phyloP scores from a whole-genome alignment of 768 basidiomycete species.

The Hysterangium stoloniferum region DNA sequence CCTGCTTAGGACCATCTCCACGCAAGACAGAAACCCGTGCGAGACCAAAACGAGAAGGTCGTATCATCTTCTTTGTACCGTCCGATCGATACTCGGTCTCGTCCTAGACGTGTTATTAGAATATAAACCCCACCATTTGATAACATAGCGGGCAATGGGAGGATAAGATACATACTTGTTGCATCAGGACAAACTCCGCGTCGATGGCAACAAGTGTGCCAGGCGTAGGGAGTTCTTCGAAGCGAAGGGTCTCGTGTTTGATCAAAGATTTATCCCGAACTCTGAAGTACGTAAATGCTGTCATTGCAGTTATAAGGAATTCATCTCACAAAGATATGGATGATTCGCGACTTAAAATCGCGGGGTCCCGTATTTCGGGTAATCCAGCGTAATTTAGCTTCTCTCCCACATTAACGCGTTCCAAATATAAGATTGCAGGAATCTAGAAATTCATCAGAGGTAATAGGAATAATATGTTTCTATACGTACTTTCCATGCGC shows the following conservation, averaged over 20 bases:
- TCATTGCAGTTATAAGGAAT: not conserved
- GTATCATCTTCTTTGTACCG: conserved; percentile 85
- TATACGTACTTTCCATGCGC: conserved; percentile 84
- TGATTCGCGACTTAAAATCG: conserved; percentile 77
- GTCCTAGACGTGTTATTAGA: conserved; percentile 45
- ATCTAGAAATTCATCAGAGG: conserved; percentile 37
- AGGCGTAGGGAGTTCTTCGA: conserved; percentile 72
- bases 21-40: conserved; percentile 93
- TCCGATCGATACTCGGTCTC: conserved; percentile 94
- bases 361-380: conserved; percentile 58
- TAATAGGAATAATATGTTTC: not conserved
- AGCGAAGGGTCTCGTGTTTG: conserved; percentile 67
- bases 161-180: conserved; percentile 49
- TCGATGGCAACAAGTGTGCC: conserved; percentile 93
- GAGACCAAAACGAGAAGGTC: conserved; percentile 85
- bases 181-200: conserved; percentile 96
- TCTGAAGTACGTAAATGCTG: conserved; percentile 30
- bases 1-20: conserved; percentile 72
- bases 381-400: conserved; percentile 57
- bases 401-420: conserved; percentile 56
- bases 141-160: not conserved
- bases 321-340: conserved; percentile 71
- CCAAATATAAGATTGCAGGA: conserved; percentile 86
- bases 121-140: not conserved
- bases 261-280: conserved; percentile 67